Base-by-base conservation (phyloP, 2,329 filamentous ascomycete species). In the Xylaria digitata region DNA sequence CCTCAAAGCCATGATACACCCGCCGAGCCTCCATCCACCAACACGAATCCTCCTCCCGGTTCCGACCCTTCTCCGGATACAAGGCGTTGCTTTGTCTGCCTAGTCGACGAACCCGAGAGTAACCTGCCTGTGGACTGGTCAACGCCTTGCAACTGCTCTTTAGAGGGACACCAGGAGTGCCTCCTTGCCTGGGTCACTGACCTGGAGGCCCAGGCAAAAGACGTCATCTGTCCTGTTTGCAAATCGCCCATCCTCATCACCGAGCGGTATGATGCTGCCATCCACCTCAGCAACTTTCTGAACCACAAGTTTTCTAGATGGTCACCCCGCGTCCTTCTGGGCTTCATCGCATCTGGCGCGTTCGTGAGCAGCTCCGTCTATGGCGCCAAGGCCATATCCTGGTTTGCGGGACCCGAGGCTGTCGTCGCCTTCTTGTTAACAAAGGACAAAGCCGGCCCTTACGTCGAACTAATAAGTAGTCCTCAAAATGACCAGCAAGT, bases 131-230 rank as follows among this genome's bases (percentile, higher is more conserved):
- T 80, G 52, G 79, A 82, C 61, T 99, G 96, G 95, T 89, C 93
- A 50, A 92, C 91, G 61, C 94, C 96, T 1, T 99, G 96, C 77
- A 91, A 91, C 0, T 99, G 96, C 80, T 94, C 92, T 13, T 85
- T 99, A 45, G 92, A 92, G 63, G 96, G 94, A 1, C 96, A 99
- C 78, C 94, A 98, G 78, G 87, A 89, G 77, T 78, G 76, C 49
- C 85, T 98, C 71, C 84, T 98, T 45, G 91, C 93, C 74, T 99
- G 94, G 94, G 91, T 98, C 19, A 91, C 92, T n/a, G 93, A 97
- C 76, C 88, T 93, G 76, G 94, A 97, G 80, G 83, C 86, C 23
- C 79, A 86, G 76, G 78, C 83, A 77, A 87, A 88, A 61, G 89
- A 89, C 68, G 88, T 97, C 70, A 82, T 87, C 61, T 99, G 96